Evolutionary conservation across 176 grass and related monocot genomes (phyloP), one percentile per base, ranked within the genome.

Genomic region (Hordeum vulgare): DNA sequence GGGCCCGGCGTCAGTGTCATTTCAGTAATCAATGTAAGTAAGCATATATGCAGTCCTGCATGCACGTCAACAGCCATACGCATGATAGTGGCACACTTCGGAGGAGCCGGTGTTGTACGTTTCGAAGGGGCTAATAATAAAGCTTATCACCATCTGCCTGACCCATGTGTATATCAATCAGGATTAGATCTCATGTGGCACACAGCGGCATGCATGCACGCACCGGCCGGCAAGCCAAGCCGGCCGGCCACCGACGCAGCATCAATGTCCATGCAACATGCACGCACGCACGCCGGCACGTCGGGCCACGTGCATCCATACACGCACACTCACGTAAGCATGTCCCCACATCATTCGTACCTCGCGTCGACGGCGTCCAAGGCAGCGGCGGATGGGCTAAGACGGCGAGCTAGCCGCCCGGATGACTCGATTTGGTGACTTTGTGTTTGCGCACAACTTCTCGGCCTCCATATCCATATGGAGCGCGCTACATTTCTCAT

Each of bases 401-500:
- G 44, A 53, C 17, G 49, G 17, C 51, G 51, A 54, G 0, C 2
- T 84, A 78, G 28, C n/a, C 47, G 37, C 33, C 86, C 78, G 4
- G 94, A 83, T 39, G 91, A 81, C 59, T 97, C 94, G 75, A n/a
- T n/a, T n/a, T n/a, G n/a, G n/a, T n/a, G 31, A 33, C 31, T 33
- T 33, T 33, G 31, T 33, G 31, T 33, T 33, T 2, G 31, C 31
- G 3, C 31, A 33, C 31, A 33, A 33, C 31, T 33, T 4, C 31
- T 33, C 31, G 3, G 2, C 31, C 0, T 33, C 31, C 31, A 33
- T 33, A 4, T 33, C 31, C 31, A 33, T 33, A 33, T 4, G 31
- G 31, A 33, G 3, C 31, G 3, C 4, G 3, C 31, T 33, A 2
- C 31, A 33, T 33, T 4, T 33, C 31, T 33, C 31, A 33, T 33